Evolutionary conservation across 1,284 basidiomycete genomes (phyloP), one percentile per base, ranked within the genome.

Genomic region (Apiotrichum gamsii): DNA sequence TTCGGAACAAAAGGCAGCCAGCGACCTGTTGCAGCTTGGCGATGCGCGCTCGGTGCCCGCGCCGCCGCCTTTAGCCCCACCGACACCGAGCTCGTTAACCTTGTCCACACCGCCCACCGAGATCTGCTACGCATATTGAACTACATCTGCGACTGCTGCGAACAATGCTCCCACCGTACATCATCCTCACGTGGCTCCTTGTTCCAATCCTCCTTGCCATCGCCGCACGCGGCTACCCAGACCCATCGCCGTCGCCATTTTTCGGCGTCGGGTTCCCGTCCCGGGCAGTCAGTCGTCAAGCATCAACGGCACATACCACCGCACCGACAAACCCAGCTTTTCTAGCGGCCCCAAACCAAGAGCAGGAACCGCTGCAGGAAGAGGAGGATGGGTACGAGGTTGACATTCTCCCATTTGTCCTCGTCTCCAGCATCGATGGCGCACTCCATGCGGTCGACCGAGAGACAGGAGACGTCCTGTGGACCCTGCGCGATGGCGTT

Each of bases 341-440:
- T 13, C n/a, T n/a, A n/a, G n/a, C n/a, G n/a, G n/a, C n/a, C n/a
- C n/a, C n/a, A n/a, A n/a, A n/a, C n/a, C n/a, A n/a, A n/a, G n/a
- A n/a, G n/a, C n/a, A n/a, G n/a, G n/a, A n/a, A n/a, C 15, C 24
- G 23, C n/a, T 39, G 4, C 20, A 36, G 2, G 40, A 49, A 34
- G 33, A 32, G 5, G 48, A 47, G 14, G 34, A 42, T 0, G 57
- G 64, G 32, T 53, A 65, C 30, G 68, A 71, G 21, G 61, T 71
- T 40, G 71, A 73, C 45, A 56, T 73, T 15, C 61, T 72, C 5
- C 65, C 69, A 9, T 67, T 66, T 45, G 70, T 71, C 11, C 57
- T 73, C 25, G 56, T 73, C 10, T 66, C 68, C 19, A 73, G 67
- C 4, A 64, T 73, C 19, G 71, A 73, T 49, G 71, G 71, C 19